phyloP scores from a whole-genome alignment of 176 grass and related monocot genomes.

The Carex parvula region DNA sequence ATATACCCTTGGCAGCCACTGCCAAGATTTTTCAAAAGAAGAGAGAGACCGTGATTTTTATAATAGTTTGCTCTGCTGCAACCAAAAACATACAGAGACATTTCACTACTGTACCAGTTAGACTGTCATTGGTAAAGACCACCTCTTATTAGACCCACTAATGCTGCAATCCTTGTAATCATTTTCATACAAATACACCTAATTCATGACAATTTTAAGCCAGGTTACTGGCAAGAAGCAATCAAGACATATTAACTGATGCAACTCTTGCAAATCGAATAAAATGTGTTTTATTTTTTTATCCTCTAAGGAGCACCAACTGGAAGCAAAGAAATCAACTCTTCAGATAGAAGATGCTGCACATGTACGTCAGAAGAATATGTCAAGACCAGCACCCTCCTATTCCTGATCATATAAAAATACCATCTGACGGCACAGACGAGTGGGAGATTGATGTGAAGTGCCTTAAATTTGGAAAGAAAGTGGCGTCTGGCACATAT shows the following conservation, averaged over 20 bases:
- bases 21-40: neutral
- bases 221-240: neutral
- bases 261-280: neutral
- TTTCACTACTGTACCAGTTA: neutral
- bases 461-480: conserved; percentile 33
- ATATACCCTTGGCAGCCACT: neutral
- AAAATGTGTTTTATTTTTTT: neutral
- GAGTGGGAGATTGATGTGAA: conserved; percentile 44
- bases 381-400: neutral
- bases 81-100: neutral
- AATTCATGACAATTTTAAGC: neutral
- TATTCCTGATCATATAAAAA: conserved; percentile 31
- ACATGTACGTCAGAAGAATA: neutral
- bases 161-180: neutral
- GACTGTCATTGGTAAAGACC: neutral
- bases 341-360: conserved; percentile 30
- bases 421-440: conserved; percentile 33
- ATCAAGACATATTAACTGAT: neutral
- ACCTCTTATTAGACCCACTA: neutral
- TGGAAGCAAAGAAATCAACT: conserved; percentile 39
- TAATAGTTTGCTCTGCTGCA: neutral
- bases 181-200: neutral
- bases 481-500: conserved; percentile 43
- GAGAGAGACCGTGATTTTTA: neutral
- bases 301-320: conserved; percentile 34